Evolutionary conservation across 2,329 filamentous ascomycete genomes (phyloP), one percentile per base, ranked within the genome.

Genomic region (Aspergillus tubingensis): DNA sequence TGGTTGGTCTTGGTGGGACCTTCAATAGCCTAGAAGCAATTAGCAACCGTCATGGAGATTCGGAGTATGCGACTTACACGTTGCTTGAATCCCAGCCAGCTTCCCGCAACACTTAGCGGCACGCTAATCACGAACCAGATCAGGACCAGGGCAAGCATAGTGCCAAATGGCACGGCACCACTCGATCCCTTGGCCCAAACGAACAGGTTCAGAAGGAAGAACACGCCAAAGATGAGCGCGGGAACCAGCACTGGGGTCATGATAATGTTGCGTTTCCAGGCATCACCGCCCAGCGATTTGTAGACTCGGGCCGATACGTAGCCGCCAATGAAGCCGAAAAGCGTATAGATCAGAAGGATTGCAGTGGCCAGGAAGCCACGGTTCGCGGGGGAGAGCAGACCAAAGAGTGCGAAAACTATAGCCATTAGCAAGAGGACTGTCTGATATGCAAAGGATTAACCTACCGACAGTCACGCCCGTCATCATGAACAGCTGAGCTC

Each of bases 51-150:
- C 27, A 8, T 23, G 3, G 10, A 25, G n/a, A 13, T 13, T 6
- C 7, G 13, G 21, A 44, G 19, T 21, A 27, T 47, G 8, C 47
- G n/a, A 68, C 74, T 58, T 75, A 81, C 80, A 44, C 81, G 74
- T 66, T 89, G 86, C 64, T 89, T 91, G 83, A 98, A 98, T 32
- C 92, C 95, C 47, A 98, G 76, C 92, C 93, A 99, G 48, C 92
- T 96, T 56, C 95, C 95, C 7, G 87, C 88, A 62, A 96, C 85
- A 27, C 92, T 96, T 47, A 98, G 84, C 6, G 95, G 95, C 2
- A 98, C 90, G 39, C 92, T 96, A 74, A 99, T 96, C 72, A 97
- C 75, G 78, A 99, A 99, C 95, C 95, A 99, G 72, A 99, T 97
- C 65, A 85, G 84, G 50, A 99, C 85, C 60, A 98, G 88, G 58